Conservation (phyloP, 139 green algal species). For the Coelastrella sp. region DNA sequence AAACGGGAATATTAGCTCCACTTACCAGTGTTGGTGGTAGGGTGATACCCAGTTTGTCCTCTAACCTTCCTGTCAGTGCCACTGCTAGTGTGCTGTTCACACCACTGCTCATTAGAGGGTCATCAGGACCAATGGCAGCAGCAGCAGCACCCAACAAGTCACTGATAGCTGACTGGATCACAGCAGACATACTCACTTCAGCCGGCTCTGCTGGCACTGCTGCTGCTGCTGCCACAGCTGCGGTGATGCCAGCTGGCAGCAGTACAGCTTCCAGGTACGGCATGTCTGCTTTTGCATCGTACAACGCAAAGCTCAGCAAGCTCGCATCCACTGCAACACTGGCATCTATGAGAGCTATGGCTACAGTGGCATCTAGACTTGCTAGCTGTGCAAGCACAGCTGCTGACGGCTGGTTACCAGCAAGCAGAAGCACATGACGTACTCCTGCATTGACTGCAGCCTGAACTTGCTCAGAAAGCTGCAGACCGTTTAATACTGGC, state of each 20-base stretch:
- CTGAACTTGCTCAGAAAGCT: slow-evolving; percentile 16
- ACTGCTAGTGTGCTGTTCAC: slow-evolving; percentile 70
- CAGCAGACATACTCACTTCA: not conserved
- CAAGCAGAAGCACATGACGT: slow-evolving; percentile 46
- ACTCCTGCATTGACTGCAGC: slow-evolving; percentile 47
- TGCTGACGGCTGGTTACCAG: slow-evolving; percentile 33
- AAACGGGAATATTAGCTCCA: no score
- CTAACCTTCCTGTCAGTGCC: slow-evolving; percentile 53
- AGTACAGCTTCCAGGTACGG: not conserved
- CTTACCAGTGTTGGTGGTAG: slow-evolving; percentile 52
- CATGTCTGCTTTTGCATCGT: slow-evolving; percentile 12
- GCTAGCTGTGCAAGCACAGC: not conserved
- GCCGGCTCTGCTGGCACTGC: not conserved
- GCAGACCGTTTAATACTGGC: not conserved
- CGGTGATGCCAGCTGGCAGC: not conserved
- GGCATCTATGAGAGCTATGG: slow-evolving; percentile 9
- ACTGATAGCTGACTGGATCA: not conserved
- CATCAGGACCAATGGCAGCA: not conserved
- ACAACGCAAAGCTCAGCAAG: slow-evolving; percentile 35
- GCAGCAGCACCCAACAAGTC: slow-evolving; percentile 14
- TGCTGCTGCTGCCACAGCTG: not conserved
- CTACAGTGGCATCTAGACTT: not conserved
- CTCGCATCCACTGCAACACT: not conserved
- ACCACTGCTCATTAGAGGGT: slow-evolving; percentile 64
- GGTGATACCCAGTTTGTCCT: slow-evolving; percentile 45